phyloP scores from a whole-genome alignment of 2,329 filamentous ascomycete genomes.

The Claviceps sp. region DNA sequence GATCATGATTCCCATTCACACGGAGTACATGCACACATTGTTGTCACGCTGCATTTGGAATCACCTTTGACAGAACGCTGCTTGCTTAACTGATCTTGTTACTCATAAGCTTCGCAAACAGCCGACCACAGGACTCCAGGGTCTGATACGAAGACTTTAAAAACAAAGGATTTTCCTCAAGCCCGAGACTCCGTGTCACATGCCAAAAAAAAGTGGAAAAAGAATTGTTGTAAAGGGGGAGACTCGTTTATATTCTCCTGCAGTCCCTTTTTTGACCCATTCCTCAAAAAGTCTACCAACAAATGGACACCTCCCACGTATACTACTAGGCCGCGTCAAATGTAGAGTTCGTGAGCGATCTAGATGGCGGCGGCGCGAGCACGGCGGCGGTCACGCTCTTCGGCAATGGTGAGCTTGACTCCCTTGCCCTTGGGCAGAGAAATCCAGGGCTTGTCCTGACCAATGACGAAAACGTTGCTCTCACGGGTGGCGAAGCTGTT shows the following conservation, averaged over 20 bases:
- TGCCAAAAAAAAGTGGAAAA: slow-evolving; percentile 12
- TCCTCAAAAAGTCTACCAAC: slow-evolving; percentile 10
- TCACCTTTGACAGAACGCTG: slow-evolving; percentile 1
- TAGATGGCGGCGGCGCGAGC: slow-evolving; percentile 44
- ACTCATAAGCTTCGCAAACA: slow-evolving; percentile 20
- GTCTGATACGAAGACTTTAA: slow-evolving; percentile 14
- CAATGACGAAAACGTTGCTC: slow-evolving; percentile 99
- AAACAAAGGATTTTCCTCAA: slow-evolving; percentile 22
- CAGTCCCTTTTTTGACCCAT: not conserved
- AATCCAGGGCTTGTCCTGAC: slow-evolving; percentile 97
- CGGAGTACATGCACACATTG: too few species aligned
- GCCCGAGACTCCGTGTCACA: slow-evolving; percentile 28
- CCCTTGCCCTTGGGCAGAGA: slow-evolving; percentile 99
- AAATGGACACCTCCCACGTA: slow-evolving; percentile 1
- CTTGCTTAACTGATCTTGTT: slow-evolving; percentile 17
- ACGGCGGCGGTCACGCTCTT: slow-evolving; percentile 97
- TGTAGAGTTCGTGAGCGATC: slow-evolving; percentile 10
- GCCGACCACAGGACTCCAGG: slow-evolving; percentile 19
- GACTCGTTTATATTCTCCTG: not conserved
- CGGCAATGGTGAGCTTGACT: slow-evolving; percentile 98
- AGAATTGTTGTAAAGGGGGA: not conserved
- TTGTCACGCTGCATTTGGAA: too few species aligned
- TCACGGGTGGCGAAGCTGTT: slow-evolving; percentile 99
- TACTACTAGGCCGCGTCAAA: slow-evolving; percentile 6
- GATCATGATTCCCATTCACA: too few species aligned